A percentile compares a stretch with the other conserved stretches of the same genome.
phyloP scores from a whole-genome alignment of 202 grass and related monocot species.

The Saccharum hybrid region DNA sequence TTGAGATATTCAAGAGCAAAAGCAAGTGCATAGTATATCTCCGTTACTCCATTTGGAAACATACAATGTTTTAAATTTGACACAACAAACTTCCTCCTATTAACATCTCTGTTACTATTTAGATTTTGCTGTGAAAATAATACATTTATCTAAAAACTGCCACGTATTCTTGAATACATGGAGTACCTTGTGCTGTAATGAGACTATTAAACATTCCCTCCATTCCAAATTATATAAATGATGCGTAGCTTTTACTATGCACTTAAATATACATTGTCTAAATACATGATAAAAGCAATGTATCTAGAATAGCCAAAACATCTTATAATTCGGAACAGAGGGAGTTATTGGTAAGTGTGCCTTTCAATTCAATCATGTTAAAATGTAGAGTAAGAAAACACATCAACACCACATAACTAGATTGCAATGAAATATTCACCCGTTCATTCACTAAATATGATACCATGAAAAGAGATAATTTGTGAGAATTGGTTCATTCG shows the following conservation, averaged over 20 bases:
- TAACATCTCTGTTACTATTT: background rate
- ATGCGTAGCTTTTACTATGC: background rate
- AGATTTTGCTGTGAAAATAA: background rate
- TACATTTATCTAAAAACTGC: background rate
- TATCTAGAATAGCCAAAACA: background rate
- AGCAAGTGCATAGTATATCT: background rate
- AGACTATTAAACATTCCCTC: background rate
- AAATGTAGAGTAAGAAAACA: background rate
- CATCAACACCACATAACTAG: background rate
- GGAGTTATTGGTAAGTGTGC: background rate
- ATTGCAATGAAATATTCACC: background rate
- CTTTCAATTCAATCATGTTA: conserved; percentile 6
- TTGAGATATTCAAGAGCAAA: background rate
- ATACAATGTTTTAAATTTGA: background rate
- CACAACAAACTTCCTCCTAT: background rate
- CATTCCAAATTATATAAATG: background rate
- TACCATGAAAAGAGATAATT: background rate
- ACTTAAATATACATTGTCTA: background rate
- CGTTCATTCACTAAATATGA: background rate
- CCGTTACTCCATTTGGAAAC: background rate
- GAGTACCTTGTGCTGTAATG: background rate
- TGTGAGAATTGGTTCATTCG: background rate
- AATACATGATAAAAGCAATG: background rate
- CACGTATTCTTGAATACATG: background rate
- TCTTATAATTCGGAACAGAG: background rate